Base-by-base conservation (phyloP, 176 grass and related monocot species). In the Ensete glaucum region DNA sequence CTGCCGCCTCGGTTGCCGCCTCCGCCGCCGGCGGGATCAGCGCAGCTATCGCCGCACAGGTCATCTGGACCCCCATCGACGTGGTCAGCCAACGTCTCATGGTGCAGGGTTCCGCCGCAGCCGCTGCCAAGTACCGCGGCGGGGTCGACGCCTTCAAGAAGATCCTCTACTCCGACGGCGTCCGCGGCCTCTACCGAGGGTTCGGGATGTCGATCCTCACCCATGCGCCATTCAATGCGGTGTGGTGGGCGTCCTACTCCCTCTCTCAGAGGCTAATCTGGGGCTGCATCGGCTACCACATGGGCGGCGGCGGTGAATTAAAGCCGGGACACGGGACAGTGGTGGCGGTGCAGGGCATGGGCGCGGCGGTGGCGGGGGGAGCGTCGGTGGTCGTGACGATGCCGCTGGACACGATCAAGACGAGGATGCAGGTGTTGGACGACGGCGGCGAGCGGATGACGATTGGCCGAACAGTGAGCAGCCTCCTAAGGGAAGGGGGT, bases 321-420 rank as follows among this genome's bases (percentile, higher is more conserved):
- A 22, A 60, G 48, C 75, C 74, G n/a, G 75, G 59, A 9, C 80
- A 90, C 71, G 49, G 67, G 0, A 69, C 88, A 0, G 69, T 99
- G 43, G 76, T 99, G 81, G 90, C 80, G 63, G 95, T 99, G 75
- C 95, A 99, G 78, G 95, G 84, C 21, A 63, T 84, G 51, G 94
- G 95, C 81, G 95, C 95, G 1, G 95, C 95, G 11, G 17, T 86
- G 20, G 95, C 90, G 0, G 95, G 95, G 0, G 86, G 86, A 43
- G 88, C 90, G 2, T 55, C 95, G 5, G 95, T 88, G 3, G 84
- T 91, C 12, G 95, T 99, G 2, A 99, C 95, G 77, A 94, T 99
- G 95, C 95, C 95, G 54, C 73, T 99, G 50, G 95, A 99, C 89
- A 99, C 95, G 14, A 82, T 99, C 54, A 99, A 94, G 90, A 99